A percentile compares a stretch with the other conserved stretches of the same genome.
These are phyloP conservation scores for Lupinus albus DNA, from an alignment of 306 rosid genomes.

Conservation along the genomic window DNA sequence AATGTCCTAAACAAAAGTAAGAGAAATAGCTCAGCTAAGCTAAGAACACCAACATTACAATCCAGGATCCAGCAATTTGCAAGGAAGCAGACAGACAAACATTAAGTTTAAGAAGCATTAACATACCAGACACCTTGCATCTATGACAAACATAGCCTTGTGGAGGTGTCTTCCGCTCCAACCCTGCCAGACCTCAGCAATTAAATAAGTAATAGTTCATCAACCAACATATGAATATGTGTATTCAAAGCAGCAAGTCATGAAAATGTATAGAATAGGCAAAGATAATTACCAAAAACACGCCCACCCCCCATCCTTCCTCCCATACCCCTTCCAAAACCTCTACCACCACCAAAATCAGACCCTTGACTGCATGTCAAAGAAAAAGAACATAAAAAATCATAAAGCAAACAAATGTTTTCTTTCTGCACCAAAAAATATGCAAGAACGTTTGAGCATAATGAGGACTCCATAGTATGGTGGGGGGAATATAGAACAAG, in stretches of 20 bases:
- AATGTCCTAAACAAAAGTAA: slow-evolving; percentile 67
- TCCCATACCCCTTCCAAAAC: slow-evolving; percentile 88
- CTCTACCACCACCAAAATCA: slow-evolving; percentile 81
- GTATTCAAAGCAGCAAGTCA: slow-evolving; percentile 22
- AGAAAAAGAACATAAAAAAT: slow-evolving; percentile 19
- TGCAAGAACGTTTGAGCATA: slow-evolving; percentile 5
- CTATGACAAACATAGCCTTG: slow-evolving; percentile 96
- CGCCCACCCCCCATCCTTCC: slow-evolving; percentile 94
- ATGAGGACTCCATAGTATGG: neutral
- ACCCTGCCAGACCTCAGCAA: slow-evolving; percentile 56
- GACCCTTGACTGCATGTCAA: slow-evolving; percentile 77
- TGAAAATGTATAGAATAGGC: slow-evolving; percentile 9
- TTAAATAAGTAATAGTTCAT: slow-evolving; percentile 38
- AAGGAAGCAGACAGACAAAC: neutral
- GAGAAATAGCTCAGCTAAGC: slow-evolving; percentile 21
- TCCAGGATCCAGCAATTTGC: slow-evolving; percentile 11
- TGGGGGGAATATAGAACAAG: neutral
- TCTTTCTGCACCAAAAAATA: slow-evolving; percentile 19
- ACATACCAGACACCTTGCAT: slow-evolving; percentile 96
- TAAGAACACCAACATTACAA: slow-evolving; percentile 19
- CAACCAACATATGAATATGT: neutral
- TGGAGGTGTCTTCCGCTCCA: slow-evolving; percentile 96
- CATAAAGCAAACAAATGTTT: slow-evolving; percentile 10
- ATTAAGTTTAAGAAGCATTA: slow-evolving; percentile 11
- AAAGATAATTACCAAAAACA: slow-evolving; percentile 73